Base-by-base conservation (phyloP, 768 basidiomycete genomes). In the Tricholoma hemisulphureum region DNA sequence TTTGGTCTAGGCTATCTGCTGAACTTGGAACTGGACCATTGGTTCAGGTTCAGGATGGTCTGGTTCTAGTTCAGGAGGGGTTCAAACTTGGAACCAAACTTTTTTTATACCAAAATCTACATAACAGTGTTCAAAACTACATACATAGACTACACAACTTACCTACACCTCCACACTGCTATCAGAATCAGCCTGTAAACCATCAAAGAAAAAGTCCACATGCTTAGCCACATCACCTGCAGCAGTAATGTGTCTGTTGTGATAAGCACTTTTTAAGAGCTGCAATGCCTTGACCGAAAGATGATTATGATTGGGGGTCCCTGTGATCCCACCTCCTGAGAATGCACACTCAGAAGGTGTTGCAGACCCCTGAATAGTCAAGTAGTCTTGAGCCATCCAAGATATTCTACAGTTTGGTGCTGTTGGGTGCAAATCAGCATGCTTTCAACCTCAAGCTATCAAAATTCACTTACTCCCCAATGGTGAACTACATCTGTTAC, bases 321-420 rank as follows among this genome's bases (percentile, higher is more conserved):
- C 58, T 18, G 71, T 72, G 21, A 73, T 60, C 4, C 65, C 67
- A 20, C 59, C 70, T 34, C 59, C 57, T 8, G 70, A 72, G 59
- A 74, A 75, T 14, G 69, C 68, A 18, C 60, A 57, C 50, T 75
- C 71, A 56, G n/a, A n/a, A n/a, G n/a, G n/a, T n/a, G n/a, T n/a
- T n/a, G n/a, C n/a, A n/a, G n/a, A n/a, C n/a, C 62, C 66, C 63
- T 72, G 72, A 21, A 73, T 67, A n/a, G n/a, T n/a, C n/a, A n/a
- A n/a, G n/a, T n/a, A 29, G 37, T 73, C 69, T 2, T 55, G 18
- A 11, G 72, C 67, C 9, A 73, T 65, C 1, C 63, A 60, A 4
- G 65, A 61, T 60, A 58, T 20, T 34, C 32, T 34, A 34, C 21
- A 41, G 55, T 9, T 56, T 48, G 55, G 34, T 56, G 55, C 43